These are phyloP conservation scores for Pestalotiopsis sp. DNA, from an alignment of 2,329 filamentous ascomycete genomes.

Conservation along the genomic window DNA sequence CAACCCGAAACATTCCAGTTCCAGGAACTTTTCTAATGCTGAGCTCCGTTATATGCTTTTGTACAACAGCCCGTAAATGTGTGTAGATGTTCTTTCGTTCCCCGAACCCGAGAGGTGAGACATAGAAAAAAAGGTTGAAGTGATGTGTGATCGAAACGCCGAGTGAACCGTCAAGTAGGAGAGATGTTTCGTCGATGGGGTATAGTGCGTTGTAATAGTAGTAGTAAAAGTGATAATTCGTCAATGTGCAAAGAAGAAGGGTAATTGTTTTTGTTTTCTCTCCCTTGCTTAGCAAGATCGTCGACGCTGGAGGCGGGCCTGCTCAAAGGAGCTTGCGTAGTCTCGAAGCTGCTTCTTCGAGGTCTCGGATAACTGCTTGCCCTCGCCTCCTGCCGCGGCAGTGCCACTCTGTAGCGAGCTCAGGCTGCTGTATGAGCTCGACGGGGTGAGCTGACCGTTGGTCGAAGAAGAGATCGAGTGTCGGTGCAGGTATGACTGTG, in stretches of 20 bases:
- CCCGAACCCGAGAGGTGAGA: slow-evolving; percentile 8
- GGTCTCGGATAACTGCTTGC: slow-evolving; percentile 69
- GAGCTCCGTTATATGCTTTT: slow-evolving; percentile 54
- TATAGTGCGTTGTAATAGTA: slow-evolving; percentile 18
- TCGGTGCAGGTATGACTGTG: slow-evolving; percentile 40
- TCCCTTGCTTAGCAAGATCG: slow-evolving; percentile 51
- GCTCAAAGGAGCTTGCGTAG: slow-evolving; percentile 89
- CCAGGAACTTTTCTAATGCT: slow-evolving; percentile 50
- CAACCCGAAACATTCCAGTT: slow-evolving; percentile 5
- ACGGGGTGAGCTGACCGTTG: slow-evolving; percentile 61
- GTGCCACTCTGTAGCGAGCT: slow-evolving; percentile 73
- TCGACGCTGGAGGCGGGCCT: slow-evolving; percentile 65
- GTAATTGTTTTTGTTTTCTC: neutral
- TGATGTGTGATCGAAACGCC: neutral
- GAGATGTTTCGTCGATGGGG: slow-evolving; percentile 21
- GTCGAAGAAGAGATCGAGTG: slow-evolving; percentile 34
- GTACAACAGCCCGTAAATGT: slow-evolving; percentile 42
- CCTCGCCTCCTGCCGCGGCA: slow-evolving; percentile 51
- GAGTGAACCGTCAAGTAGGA: slow-evolving; percentile 15
- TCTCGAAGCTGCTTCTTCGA: slow-evolving; percentile 79
- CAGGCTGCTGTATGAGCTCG: slow-evolving; percentile 82
- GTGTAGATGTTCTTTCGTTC: slow-evolving; percentile 34
- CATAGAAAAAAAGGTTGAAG: slow-evolving; percentile 20
- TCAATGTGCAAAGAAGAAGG: neutral
- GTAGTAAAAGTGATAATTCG: slow-evolving; percentile 2